These are phyloP conservation scores for Fusarium continuum DNA, from an alignment of 2,329 filamentous ascomycete genomes.

Conservation along the genomic window DNA sequence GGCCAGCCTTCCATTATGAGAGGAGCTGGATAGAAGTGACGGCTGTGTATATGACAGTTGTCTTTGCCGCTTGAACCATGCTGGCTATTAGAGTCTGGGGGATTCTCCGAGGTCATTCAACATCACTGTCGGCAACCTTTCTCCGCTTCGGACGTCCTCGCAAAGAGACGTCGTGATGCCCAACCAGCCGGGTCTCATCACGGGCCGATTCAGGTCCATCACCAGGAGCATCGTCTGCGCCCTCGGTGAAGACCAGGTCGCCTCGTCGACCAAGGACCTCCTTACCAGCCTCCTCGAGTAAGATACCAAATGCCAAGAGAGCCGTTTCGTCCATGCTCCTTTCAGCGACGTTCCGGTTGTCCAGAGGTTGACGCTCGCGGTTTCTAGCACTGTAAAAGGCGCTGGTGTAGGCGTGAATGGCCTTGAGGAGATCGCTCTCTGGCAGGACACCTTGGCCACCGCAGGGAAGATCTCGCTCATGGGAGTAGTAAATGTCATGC, in stretches of 20 bases:
- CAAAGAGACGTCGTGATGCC: constrained; percentile 37
- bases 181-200: constrained; percentile 35
- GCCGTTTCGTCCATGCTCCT: constrained; percentile 81
- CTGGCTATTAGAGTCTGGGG: constrained; percentile 1
- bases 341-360: constrained; percentile 54
- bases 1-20: constrained; percentile 14
- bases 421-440: constrained; percentile 73
- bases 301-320: constrained; percentile 76
- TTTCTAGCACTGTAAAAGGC: constrained; percentile 67
- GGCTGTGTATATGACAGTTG: background rate
- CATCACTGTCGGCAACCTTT: constrained; percentile 38
- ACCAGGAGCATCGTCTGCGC: constrained; percentile 41
- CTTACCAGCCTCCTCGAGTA: constrained; percentile 75
- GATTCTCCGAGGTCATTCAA: constrained; percentile 14
- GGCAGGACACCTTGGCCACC: constrained; percentile 64
- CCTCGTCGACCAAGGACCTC: constrained; percentile 70
- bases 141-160: constrained; percentile 47
- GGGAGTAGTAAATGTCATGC: constrained; percentile 75
- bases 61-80: background rate
- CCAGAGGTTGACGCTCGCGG: constrained; percentile 33
- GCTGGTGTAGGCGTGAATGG: constrained; percentile 73
- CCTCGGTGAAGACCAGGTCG: constrained; percentile 77
- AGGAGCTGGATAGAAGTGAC: background rate
- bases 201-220: constrained; percentile 30
- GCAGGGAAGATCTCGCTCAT: constrained; percentile 62